Evolutionary conservation across 148 eudicot species (phyloP).

Genomic region (Vaccinium vitisidaea): DNA sequence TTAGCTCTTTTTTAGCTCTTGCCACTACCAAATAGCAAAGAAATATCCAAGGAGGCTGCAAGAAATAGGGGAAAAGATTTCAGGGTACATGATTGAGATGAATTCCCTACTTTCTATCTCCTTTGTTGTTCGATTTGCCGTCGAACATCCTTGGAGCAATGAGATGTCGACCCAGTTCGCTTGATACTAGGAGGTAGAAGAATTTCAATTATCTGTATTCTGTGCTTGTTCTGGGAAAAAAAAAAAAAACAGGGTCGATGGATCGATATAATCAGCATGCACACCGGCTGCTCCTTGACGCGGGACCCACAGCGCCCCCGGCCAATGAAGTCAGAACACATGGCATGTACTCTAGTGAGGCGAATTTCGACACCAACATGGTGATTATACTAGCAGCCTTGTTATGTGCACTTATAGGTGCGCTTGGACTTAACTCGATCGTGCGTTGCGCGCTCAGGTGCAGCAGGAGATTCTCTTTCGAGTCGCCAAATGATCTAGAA

Average conservation of each 20-base stretch:
- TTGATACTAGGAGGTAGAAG: background rate
- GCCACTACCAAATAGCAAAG: background rate
- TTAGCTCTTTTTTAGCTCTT: background rate
- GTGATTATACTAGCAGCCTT: slow-evolving; percentile 36
- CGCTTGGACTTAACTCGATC: slow-evolving; percentile 35
- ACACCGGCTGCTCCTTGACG: slow-evolving; percentile 14
- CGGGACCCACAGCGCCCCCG: background rate
- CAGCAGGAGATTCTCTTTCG: slow-evolving; percentile 13
- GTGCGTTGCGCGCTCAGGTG: slow-evolving; percentile 30
- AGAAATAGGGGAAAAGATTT: background rate
- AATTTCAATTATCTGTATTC: background rate
- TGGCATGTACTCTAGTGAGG: slow-evolving; percentile 1
- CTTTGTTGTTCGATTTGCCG: slow-evolving; percentile 19
- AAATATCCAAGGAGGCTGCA: background rate
- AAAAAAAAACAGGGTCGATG: background rate
- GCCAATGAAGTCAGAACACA: background rate
- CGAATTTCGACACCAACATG: slow-evolving; percentile 37
- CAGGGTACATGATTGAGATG: slow-evolving; percentile 9
- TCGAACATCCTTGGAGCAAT: slow-evolving; percentile 17
- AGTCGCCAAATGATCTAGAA: background rate
- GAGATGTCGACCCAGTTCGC: slow-evolving; percentile 7
- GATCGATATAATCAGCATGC: background rate
- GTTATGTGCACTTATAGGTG: slow-evolving; percentile 34
- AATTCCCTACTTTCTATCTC: slow-evolving; percentile 23
- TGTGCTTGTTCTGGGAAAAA: background rate